Base-by-base conservation (phyloP, 2,329 filamentous ascomycete species). In the Piedraia hortae region DNA sequence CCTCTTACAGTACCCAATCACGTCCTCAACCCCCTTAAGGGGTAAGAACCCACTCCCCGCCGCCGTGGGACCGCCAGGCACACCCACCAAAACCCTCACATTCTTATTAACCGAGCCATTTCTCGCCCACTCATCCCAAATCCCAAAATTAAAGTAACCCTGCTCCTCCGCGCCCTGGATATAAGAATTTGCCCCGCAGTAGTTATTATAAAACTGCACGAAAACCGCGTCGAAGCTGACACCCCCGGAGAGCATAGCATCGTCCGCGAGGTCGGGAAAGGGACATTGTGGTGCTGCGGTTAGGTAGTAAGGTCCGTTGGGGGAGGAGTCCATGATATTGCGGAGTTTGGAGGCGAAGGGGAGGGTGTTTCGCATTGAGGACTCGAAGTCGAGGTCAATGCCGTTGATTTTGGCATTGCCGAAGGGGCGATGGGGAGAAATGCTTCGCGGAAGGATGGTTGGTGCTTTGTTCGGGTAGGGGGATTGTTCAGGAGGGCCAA, bases 331-430 rank as follows among this genome's bases (percentile, higher is more conserved):
- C 32, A 43, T 41, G 2, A 32, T 14, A 4, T 27, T 23, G 13
- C 44, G 39, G 2, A 50, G 33, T 4, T 35, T 34, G n/a, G 24
- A 24, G 9, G 37, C 43, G 16, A 49, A 40, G 18, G 32, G 75
- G 45, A 42, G 56, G 45, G 69, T 62, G 44, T 72, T 65, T 21
- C 43, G 42, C 8, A 58, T 55, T 3, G 44, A 42, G 4, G 58
- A 50, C 45, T 77, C 70, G 29, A 77, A 65, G 40, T 78, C 71
- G 30, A 77, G 62, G 43, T 78, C 71, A 40, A 78, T 75, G 4
- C 72, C 72, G 39, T 78, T 68, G 18, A 78, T 46, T 3, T 60
- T 50, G 6, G 63, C 59, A 7, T 46, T 43, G 24, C 65, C 65
- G 38, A 77, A 77, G 1, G 71, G 71, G 5, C 72, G 60, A 25